Evolutionary conservation across 1,284 basidiomycete species (phyloP).

Genomic region (Phenoliferia sp.): DNA sequence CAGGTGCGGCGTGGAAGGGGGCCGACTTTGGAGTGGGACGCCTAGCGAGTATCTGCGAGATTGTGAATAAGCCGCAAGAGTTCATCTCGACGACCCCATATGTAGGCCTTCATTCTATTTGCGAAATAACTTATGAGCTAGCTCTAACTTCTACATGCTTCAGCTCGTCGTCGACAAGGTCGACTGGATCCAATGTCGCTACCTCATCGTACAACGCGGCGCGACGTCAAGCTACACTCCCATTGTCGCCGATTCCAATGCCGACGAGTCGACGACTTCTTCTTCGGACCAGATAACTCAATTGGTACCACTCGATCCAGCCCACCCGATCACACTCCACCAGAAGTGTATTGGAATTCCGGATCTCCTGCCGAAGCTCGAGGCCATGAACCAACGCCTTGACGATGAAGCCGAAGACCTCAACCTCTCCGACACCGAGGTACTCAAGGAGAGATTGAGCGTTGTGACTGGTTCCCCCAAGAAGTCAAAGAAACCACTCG

Average conservation of each 20-base stretch:
- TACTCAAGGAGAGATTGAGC: constrained; percentile 14
- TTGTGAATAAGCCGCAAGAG: constrained; percentile 26
- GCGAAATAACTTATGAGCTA: not conserved
- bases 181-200: constrained; percentile 29
- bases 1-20: constrained; percentile 25
- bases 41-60: constrained; percentile 30
- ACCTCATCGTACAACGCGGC: constrained; percentile 13
- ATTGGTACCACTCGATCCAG: constrained; percentile 22
- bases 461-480: constrained; percentile 1
- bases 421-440: constrained; percentile 23
- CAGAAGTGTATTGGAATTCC: constrained; percentile 11
- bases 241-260: not conserved
- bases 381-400: constrained; percentile 13
- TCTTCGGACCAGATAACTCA: not conserved
- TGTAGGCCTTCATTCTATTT: not conserved
- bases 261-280: not conserved
- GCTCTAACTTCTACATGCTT: constrained; percentile 14
- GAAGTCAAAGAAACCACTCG: constrained; percentile 3
- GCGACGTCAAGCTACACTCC: not conserved
- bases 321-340: constrained; percentile 15
- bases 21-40: constrained; percentile 22
- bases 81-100: constrained; percentile 17
- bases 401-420: constrained; percentile 19
- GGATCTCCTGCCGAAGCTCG: constrained; percentile 28
- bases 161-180: constrained; percentile 24